These are phyloP conservation scores for Arthrinium puccinioides DNA, from an alignment of 2,329 filamentous ascomycete species.

Conservation along the genomic window DNA sequence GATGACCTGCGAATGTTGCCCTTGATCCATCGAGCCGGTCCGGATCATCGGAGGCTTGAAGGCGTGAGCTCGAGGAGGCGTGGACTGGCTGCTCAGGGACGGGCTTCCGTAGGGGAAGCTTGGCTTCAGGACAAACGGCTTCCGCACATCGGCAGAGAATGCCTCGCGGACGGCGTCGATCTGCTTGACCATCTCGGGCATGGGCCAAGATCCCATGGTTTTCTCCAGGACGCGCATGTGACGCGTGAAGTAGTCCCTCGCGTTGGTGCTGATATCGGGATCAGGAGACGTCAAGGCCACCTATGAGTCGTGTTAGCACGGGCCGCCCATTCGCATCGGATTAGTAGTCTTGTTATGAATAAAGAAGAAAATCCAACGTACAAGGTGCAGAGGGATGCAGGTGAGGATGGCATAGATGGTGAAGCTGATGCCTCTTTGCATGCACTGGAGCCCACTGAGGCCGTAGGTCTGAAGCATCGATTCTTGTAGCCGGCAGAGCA, in stretches of 20 bases:
- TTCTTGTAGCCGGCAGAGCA: slow-evolving; percentile 80
- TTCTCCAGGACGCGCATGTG: slow-evolving; percentile 92
- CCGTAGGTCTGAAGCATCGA: slow-evolving; percentile 71
- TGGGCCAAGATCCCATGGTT: slow-evolving; percentile 75
- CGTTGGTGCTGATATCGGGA: slow-evolving; percentile 76
- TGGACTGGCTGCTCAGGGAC: slow-evolving; percentile 54
- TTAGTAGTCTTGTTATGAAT: slow-evolving; percentile 7
- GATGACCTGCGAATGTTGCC: slow-evolving; percentile 55
- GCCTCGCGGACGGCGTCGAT: slow-evolving; percentile 84
- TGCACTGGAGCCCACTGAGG: slow-evolving; percentile 74
- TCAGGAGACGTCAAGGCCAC: slow-evolving; percentile 91
- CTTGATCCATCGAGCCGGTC: slow-evolving; percentile 45
- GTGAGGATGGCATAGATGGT: slow-evolving; percentile 89
- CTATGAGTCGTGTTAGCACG: slow-evolving; percentile 33
- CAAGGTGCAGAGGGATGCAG: slow-evolving; percentile 87
- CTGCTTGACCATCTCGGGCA: slow-evolving; percentile 84
- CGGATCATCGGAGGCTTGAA: slow-evolving; percentile 41
- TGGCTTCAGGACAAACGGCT: slow-evolving; percentile 82
- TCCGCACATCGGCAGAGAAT: slow-evolving; percentile 78
- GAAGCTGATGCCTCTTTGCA: slow-evolving; percentile 92
- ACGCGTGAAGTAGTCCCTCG: slow-evolving; percentile 80
- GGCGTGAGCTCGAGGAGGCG: slow-evolving; percentile 49
- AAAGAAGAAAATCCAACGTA: slow-evolving; percentile 40
- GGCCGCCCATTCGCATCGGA: too few relatives aligned
- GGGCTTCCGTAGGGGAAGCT: slow-evolving; percentile 84